These are phyloP conservation scores for Venturia nashicola DNA, from an alignment of 2,329 filamentous ascomycete genomes.

Conservation along the genomic window DNA sequence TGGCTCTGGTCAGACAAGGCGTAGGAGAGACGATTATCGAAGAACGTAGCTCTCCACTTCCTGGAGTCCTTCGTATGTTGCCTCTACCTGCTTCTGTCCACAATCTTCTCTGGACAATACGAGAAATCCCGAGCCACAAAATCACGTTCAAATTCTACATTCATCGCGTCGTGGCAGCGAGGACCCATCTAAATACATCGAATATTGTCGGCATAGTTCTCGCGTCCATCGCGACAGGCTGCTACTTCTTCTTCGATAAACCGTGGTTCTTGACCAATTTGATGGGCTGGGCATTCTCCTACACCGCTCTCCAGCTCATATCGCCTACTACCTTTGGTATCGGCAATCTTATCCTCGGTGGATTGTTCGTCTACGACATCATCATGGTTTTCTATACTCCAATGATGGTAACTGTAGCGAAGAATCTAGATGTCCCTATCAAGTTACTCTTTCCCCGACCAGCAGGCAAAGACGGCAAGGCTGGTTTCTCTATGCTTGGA, in stretches of 20 bases:
- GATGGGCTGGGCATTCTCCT: constrained; percentile 77
- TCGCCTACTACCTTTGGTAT: constrained; percentile 82
- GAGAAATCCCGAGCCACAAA: constrained; percentile 36
- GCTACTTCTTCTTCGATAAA: constrained; percentile 50
- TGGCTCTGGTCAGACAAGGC: constrained; percentile 19
- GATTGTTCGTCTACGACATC: constrained; percentile 90
- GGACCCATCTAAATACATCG: constrained; percentile 40
- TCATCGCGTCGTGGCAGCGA: constrained; percentile 36
- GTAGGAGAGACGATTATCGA: constrained; percentile 13
- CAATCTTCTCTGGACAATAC: constrained; percentile 35
- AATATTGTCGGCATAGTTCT: constrained; percentile 44
- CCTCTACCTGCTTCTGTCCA: constrained; percentile 28
- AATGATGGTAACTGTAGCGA: constrained; percentile 80
- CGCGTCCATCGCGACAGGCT: constrained; percentile 44
- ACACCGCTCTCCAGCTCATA: constrained; percentile 68
- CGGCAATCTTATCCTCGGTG: constrained; percentile 62
- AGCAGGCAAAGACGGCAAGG: constrained; percentile 20
- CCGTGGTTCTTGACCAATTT: constrained; percentile 71
- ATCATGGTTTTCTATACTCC: constrained; percentile 84
- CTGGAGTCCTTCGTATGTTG: constrained; percentile 35
- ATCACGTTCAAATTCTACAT: constrained; percentile 40
- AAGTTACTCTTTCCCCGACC: constrained; percentile 77
- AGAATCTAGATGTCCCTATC: constrained; percentile 79
- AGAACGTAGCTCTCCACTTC: constrained; percentile 34
- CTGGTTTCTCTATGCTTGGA: constrained; percentile 62